A percentile compares a stretch with the other conserved stretches of the same genome.
Conservation (phyloP, 768 basidiomycete species). For the Russula emetica region DNA sequence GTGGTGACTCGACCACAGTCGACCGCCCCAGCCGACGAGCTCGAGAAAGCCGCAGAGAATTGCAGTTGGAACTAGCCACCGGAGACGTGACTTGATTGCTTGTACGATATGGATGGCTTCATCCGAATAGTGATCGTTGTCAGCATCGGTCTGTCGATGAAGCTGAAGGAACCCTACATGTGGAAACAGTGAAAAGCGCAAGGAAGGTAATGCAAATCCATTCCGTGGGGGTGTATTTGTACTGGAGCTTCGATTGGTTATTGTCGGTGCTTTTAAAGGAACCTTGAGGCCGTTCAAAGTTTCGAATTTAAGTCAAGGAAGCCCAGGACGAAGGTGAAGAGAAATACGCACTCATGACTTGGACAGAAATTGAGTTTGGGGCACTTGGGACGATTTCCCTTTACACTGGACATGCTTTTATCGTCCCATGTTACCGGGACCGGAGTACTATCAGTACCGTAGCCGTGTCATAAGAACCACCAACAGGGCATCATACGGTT, state of each 20-base stretch:
- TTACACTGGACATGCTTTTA: too few relatives aligned
- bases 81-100: slow-evolving; percentile 34
- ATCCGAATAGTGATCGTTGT: not conserved
- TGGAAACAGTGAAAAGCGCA: slow-evolving; percentile 34
- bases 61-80: slow-evolving; percentile 26
- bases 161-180: slow-evolving; percentile 28
- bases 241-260: slow-evolving; percentile 15
- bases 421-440: not conserved
- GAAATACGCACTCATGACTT: slow-evolving; percentile 14
- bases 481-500: too few relatives aligned
- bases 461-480: too few relatives aligned
- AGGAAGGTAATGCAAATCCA: slow-evolving; percentile 39
- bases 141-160: not conserved
- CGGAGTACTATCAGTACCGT: not conserved
- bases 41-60: slow-evolving; percentile 22
- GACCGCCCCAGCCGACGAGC: slow-evolving; percentile 19
- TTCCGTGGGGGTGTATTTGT: slow-evolving; percentile 38
- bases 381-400: not conserved
- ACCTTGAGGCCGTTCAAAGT: not conserved
- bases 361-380: not conserved
- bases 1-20: slow-evolving; percentile 24
- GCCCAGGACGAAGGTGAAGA: not conserved
- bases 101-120: slow-evolving; percentile 16
- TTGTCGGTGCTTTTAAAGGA: slow-evolving; percentile 12
- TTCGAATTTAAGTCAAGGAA: not conserved